Conservation (phyloP, 2,329 filamentous ascomycete genomes). For the Cytospora piceae region DNA sequence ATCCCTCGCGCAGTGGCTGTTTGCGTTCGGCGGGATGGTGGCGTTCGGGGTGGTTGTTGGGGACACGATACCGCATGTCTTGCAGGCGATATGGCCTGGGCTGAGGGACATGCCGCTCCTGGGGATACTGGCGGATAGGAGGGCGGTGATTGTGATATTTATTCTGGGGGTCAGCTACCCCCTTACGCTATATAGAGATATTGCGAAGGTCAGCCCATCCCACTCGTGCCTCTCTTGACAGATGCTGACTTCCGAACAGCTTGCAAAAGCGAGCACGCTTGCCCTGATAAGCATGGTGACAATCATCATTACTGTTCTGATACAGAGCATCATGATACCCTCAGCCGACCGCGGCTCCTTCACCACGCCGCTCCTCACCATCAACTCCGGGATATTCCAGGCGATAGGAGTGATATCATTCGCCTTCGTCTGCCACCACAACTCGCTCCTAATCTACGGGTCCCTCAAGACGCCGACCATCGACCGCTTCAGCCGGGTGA, state of each 20-base stretch:
- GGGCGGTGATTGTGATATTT: slow-evolving; percentile 86
- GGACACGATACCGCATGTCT: slow-evolving; percentile 91
- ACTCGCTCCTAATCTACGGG: slow-evolving; percentile 95
- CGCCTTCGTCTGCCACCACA: slow-evolving; percentile 81
- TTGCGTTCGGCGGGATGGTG: slow-evolving; percentile 98
- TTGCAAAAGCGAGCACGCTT: slow-evolving; percentile 93
- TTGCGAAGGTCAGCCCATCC: slow-evolving; percentile 74
- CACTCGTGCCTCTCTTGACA: background rate
- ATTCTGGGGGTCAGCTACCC: slow-evolving; percentile 86
- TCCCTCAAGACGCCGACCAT: slow-evolving; percentile 92
- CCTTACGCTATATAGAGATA: slow-evolving; percentile 91
- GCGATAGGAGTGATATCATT: slow-evolving; percentile 98
- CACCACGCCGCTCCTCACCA: slow-evolving; percentile 68
- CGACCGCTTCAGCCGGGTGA: slow-evolving; percentile 90
- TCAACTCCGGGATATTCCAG: slow-evolving; percentile 89
- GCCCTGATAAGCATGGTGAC: slow-evolving; percentile 91
- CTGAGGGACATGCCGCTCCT: slow-evolving; percentile 74
- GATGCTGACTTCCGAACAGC: slow-evolving; percentile 43
- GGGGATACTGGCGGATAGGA: slow-evolving; percentile 79
- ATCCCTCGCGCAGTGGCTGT: slow-evolving; percentile 89
- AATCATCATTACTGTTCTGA: slow-evolving; percentile 85
- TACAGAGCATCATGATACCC: slow-evolving; percentile 78
- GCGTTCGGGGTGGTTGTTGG: slow-evolving; percentile 98
- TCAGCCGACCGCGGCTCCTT: slow-evolving; percentile 73
- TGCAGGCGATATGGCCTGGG: slow-evolving; percentile 79